phyloP scores from a whole-genome alignment of 805 yeast species.

The Barnettozyma wickerhamii region DNA sequence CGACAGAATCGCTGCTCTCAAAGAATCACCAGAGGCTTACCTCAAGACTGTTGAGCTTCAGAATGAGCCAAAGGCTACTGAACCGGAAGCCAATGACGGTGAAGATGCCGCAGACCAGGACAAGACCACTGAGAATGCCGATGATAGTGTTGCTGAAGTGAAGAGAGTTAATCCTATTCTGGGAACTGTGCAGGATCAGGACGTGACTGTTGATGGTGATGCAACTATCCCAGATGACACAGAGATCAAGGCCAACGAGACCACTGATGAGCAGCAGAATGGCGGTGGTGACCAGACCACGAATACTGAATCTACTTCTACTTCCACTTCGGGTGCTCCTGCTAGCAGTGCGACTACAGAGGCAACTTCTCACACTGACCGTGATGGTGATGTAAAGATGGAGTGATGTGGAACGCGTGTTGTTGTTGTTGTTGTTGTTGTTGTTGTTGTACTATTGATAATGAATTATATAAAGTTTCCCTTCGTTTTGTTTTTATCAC shows the following conservation, averaged over 20 bases:
- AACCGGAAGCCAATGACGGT: constrained; percentile 11
- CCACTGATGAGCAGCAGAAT: constrained; percentile 43
- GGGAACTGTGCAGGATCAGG: constrained; percentile 24
- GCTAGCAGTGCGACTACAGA: constrained; percentile 7
- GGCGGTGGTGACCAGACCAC: constrained; percentile 25
- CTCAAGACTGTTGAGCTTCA: constrained; percentile 8
- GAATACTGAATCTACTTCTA: constrained; percentile 15
- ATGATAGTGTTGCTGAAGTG: constrained; percentile 14
- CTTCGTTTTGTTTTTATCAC: too few species aligned
- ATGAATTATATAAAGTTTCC: neutral
- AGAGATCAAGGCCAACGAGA: constrained; percentile 34
- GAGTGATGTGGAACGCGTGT: constrained; percentile 9
- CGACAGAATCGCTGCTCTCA: constrained; percentile 19
- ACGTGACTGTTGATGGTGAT: constrained; percentile 41
- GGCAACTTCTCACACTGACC: constrained; percentile 16
- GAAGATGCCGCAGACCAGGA: constrained; percentile 12
- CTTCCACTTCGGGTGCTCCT: constrained; percentile 6
- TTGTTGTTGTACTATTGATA: neutral
- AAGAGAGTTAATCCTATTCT: constrained; percentile 22
- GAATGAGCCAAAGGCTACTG: constrained; percentile 7
- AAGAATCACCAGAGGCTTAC: constrained; percentile 20
- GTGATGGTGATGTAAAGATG: constrained; percentile 32
- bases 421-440: neutral
- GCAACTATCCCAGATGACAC: constrained; percentile 45
- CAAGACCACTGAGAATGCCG: constrained; percentile 20